These are phyloP conservation scores for Picochlorum sp. DNA, from an alignment of 139 green algal species.

Conservation along the genomic window DNA sequence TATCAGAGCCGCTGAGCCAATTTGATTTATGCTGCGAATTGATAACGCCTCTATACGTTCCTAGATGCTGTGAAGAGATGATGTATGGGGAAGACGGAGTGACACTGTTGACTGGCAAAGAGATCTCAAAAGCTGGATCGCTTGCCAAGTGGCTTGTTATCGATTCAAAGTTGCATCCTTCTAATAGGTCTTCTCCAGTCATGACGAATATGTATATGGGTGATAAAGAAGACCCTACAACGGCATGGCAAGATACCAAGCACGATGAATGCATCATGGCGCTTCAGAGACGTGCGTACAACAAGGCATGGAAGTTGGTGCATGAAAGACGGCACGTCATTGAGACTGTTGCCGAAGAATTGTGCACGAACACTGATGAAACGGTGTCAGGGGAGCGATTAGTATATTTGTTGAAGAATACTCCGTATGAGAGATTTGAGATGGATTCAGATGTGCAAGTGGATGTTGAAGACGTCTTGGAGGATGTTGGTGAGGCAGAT, in stretches of 20 bases:
- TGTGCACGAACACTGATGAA: slow-evolving; percentile 25
- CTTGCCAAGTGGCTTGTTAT: slow-evolving; percentile 53
- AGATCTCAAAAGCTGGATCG: slow-evolving; percentile 40
- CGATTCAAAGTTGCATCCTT: slow-evolving; percentile 47
- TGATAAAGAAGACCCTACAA: slow-evolving; percentile 38
- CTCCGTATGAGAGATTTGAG: not conserved
- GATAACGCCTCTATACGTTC: slow-evolving; percentile 46
- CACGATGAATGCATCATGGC: slow-evolving; percentile 26
- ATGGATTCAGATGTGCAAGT: not conserved
- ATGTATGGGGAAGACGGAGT: slow-evolving; percentile 38
- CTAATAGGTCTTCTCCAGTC: slow-evolving; percentile 25
- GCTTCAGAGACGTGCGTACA: slow-evolving; percentile 40
- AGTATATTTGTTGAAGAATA: slow-evolving; percentile 34
- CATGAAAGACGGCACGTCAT: slow-evolving; percentile 32
- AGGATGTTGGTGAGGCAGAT: slow-evolving; percentile 10
- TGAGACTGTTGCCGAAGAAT: slow-evolving; percentile 30
- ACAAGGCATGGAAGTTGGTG: slow-evolving; percentile 15
- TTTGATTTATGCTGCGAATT: slow-evolving; percentile 40
- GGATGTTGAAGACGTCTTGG: not conserved
- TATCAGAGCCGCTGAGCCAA: slow-evolving; percentile 8
- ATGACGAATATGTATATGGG: slow-evolving; percentile 29
- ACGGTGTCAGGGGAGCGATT: slow-evolving; percentile 34
- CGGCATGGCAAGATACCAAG: slow-evolving; percentile 4
- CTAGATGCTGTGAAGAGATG: slow-evolving; percentile 40
- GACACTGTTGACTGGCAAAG: slow-evolving; percentile 44